Percentiles rank a stretch among this genome's conserved stretches.
These are phyloP conservation scores for Escallonia rubra DNA, from an alignment of 129 eudicot genomes.

Conservation along the genomic window DNA sequence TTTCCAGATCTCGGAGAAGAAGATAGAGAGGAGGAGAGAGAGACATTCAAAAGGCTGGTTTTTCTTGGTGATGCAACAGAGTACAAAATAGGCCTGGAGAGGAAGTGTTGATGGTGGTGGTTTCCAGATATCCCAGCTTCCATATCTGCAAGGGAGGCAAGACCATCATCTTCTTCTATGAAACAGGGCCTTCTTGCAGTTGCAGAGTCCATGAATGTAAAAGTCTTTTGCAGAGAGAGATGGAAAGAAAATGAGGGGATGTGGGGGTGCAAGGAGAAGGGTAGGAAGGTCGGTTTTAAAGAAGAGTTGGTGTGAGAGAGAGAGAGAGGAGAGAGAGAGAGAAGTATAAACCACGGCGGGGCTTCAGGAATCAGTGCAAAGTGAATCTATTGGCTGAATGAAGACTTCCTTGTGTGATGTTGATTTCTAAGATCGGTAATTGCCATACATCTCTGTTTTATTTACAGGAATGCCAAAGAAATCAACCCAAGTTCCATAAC, in stretches of 20 bases:
- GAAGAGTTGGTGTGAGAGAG: neutral
- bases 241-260: neutral
- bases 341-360: slow-evolving; percentile 30
- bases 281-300: neutral
- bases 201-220: slow-evolving; percentile 28
- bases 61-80: slow-evolving; percentile 27
- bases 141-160: slow-evolving; percentile 32
- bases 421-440: too few relatives aligned
- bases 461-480: too few relatives aligned
- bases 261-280: slow-evolving; percentile 4
- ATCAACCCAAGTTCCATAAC: too few relatives aligned
- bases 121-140: slow-evolving; percentile 23
- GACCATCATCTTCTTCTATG: slow-evolving; percentile 36
- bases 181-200: slow-evolving; percentile 37
- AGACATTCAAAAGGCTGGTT: slow-evolving; percentile 19
- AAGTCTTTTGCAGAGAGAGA: neutral
- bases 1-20: slow-evolving; percentile 44
- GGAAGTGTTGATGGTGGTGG: slow-evolving; percentile 25
- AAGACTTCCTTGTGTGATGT: too few relatives aligned
- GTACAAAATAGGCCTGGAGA: slow-evolving; percentile 33
- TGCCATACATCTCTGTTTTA: too few relatives aligned
- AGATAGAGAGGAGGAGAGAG: slow-evolving; percentile 4
- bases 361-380: slow-evolving; percentile 2
- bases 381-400: slow-evolving; percentile 40
- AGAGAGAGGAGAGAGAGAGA: slow-evolving; percentile 7